Conservation (phyloP, 1,139 yeast genomes). For the Citeromyces hawaiiensis region DNA sequence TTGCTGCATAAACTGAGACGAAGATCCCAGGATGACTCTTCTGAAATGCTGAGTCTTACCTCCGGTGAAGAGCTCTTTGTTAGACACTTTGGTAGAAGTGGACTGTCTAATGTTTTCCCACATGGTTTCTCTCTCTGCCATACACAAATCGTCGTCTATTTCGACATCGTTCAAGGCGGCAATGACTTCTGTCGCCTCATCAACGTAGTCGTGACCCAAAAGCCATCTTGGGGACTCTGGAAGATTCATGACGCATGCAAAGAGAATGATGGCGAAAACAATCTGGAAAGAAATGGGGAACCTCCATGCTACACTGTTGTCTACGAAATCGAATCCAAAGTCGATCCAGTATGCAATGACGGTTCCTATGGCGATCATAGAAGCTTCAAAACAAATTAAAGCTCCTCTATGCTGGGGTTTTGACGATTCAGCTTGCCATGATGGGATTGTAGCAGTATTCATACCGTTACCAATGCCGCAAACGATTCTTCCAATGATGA, state of each 20-base stretch:
- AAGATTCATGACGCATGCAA: slow-evolving; percentile 13
- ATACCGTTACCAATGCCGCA: slow-evolving; percentile 76
- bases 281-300: slow-evolving; percentile 31
- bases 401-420: slow-evolving; percentile 61
- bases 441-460: slow-evolving; percentile 70
- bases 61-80: slow-evolving; percentile 37
- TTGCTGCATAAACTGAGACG: slow-evolving; percentile 46
- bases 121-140: slow-evolving; percentile 4
- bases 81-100: slow-evolving; percentile 18
- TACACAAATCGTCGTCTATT: slow-evolving; percentile 7
- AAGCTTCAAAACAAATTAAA: slow-evolving; percentile 58
- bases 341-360: slow-evolving; percentile 68
- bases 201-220: slow-evolving; percentile 30
- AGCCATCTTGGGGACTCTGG: slow-evolving; percentile 69
- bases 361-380: slow-evolving; percentile 61
- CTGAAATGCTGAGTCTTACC: slow-evolving; percentile 45
- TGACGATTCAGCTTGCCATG: slow-evolving; percentile 74
- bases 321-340: slow-evolving; percentile 52
- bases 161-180: slow-evolving; percentile 23
- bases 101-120: slow-evolving; percentile 9
- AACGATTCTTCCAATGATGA: slow-evolving; percentile 60
- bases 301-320: slow-evolving; percentile 35
- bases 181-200: slow-evolving; percentile 35
- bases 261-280: slow-evolving; percentile 23
- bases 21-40: slow-evolving; percentile 46